Conservation (phyloP, 768 basidiomycete genomes). For the Cantharellus cinnabarinus region DNA sequence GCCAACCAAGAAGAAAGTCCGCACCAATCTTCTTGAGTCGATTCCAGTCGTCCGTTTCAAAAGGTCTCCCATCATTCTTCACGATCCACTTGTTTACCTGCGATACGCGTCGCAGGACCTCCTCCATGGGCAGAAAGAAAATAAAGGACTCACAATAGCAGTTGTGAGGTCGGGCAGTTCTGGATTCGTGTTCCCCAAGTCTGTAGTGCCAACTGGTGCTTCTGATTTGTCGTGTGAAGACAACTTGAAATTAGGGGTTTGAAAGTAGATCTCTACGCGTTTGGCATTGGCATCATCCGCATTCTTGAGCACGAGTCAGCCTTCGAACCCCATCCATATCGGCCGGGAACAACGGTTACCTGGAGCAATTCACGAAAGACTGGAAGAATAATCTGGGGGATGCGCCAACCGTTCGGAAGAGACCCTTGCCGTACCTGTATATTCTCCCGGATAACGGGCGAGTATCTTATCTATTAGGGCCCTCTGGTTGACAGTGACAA, state of each 20-base stretch:
- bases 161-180: constrained; percentile 41
- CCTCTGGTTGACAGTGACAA: constrained; percentile 75
- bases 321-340: not conserved
- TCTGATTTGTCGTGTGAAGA: not conserved
- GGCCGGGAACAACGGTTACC: not conserved
- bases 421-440: constrained; percentile 34
- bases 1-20: constrained; percentile 2
- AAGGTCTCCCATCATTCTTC: constrained; percentile 69
- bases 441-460: constrained; percentile 86
- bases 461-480: constrained; percentile 86
- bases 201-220: not conserved
- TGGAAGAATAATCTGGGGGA: constrained; percentile 8
- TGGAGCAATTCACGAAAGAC: constrained; percentile 60
- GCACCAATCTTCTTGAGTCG: constrained; percentile 74
- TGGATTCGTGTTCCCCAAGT: not conserved
- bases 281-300: constrained; percentile 77
- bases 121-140: constrained; percentile 18
- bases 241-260: constrained; percentile 23
- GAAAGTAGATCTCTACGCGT: constrained; percentile 59
- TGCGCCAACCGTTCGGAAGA: not conserved
- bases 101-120: not conserved
- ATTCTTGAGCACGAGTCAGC: constrained; percentile 30
- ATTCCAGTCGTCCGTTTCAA: constrained; percentile 74
- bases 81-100: constrained; percentile 55
- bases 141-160: constrained; percentile 29